Evolutionary conservation across 2,329 filamentous ascomycete species (phyloP).

Genomic region (Fusarium mangiferae): DNA sequence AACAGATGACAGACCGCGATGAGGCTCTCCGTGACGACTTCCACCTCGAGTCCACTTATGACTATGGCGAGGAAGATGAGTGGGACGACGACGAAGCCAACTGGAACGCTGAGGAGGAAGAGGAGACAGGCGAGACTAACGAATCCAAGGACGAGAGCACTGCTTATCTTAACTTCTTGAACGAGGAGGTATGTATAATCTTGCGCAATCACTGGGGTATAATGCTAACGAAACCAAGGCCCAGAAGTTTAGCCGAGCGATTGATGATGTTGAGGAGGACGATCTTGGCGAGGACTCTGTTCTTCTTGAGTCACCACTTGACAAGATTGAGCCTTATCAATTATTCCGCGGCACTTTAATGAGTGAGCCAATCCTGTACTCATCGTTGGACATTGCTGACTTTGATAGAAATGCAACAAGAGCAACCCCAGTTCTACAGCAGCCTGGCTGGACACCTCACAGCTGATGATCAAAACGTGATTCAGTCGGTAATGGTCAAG

Average conservation of each 20-base stretch:
- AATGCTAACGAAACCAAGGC: constrained; percentile 65
- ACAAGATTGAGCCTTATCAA: constrained; percentile 94
- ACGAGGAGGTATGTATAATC: constrained; percentile 75
- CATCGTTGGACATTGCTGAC: constrained; percentile 38
- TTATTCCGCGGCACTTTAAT: constrained; percentile 85
- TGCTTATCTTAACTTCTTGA: constrained; percentile 95
- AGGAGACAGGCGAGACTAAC: constrained; percentile 69
- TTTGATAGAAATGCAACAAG: constrained; percentile 80
- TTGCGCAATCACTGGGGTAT: neutral
- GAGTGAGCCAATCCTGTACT: constrained; percentile 67
- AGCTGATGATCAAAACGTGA: constrained; percentile 81
- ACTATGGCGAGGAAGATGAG: constrained; percentile 79
- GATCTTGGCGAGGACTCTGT: constrained; percentile 94
- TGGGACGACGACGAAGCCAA: constrained; percentile 84
- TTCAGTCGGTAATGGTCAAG: constrained; percentile 81
- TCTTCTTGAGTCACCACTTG: constrained; percentile 90
- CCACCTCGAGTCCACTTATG: constrained; percentile 71
- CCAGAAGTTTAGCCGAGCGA: constrained; percentile 80
- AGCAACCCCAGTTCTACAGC: constrained; percentile 89
- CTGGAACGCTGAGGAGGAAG: constrained; percentile 80
- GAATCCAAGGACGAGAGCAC: constrained; percentile 90
- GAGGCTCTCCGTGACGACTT: constrained; percentile 92
- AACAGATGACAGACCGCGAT: constrained; percentile 75
- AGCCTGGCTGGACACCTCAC: constrained; percentile 81
- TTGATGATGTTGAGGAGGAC: constrained; percentile 79